Evolutionary conservation across 2,329 filamentous ascomycete species (phyloP).

Genomic region (Fusarium torreyae): DNA sequence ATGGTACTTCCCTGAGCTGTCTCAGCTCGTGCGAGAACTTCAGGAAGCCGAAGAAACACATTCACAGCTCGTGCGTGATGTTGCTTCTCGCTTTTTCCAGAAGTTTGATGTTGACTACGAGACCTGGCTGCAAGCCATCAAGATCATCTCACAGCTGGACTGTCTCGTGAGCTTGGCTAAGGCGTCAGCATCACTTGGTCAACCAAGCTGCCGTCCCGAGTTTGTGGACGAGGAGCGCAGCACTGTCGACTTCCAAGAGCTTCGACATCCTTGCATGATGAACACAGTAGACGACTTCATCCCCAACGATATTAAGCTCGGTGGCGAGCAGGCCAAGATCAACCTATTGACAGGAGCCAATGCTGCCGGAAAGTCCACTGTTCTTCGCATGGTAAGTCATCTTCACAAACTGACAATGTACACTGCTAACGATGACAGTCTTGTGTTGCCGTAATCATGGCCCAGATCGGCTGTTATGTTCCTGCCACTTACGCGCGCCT

Average conservation of each 20-base stretch:
- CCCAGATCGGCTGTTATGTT: slow-evolving; percentile 94
- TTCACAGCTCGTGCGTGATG: slow-evolving; percentile 89
- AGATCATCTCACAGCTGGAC: slow-evolving; percentile 91
- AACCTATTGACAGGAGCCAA: slow-evolving; percentile 95
- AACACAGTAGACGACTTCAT: slow-evolving; percentile 94
- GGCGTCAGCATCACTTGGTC: slow-evolving; percentile 85
- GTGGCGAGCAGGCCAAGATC: slow-evolving; percentile 85
- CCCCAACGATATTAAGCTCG: slow-evolving; percentile 91
- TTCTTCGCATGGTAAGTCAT: slow-evolving; percentile 86
- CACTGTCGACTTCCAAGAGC: slow-evolving; percentile 90
- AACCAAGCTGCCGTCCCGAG: slow-evolving; percentile 89
- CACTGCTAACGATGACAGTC: slow-evolving; percentile 68
- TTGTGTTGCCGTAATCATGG: slow-evolving; percentile 96
- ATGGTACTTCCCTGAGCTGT: slow-evolving; percentile 91
- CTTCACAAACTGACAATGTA: neutral
- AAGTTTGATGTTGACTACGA: slow-evolving; percentile 91
- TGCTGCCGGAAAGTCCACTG: slow-evolving; percentile 96
- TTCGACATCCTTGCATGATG: slow-evolving; percentile 95
- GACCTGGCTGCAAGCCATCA: slow-evolving; percentile 90
- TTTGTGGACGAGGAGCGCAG: slow-evolving; percentile 90
- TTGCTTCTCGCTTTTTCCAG: slow-evolving; percentile 84
- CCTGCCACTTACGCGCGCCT: slow-evolving; percentile 86
- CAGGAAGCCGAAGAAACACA: slow-evolving; percentile 97
- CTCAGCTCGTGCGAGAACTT: slow-evolving; percentile 84
- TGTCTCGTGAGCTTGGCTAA: slow-evolving; percentile 95